phyloP scores from a whole-genome alignment of 257 asterid genomes.

The Fraxinus excelsior region DNA sequence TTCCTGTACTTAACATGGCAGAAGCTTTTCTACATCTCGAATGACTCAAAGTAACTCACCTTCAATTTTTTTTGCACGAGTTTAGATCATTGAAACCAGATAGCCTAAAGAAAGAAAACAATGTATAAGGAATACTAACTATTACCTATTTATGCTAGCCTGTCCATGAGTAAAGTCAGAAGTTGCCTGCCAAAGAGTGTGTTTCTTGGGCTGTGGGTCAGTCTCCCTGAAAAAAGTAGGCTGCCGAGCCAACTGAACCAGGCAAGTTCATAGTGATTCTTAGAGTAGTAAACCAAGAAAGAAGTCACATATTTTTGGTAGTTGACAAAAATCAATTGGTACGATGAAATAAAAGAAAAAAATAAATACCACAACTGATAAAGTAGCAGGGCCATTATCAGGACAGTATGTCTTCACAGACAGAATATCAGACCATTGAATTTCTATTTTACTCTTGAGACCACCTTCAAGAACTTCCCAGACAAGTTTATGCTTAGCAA shows the following conservation, averaged over 20 bases:
- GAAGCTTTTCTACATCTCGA: background rate
- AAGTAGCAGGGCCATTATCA: conserved; percentile 57
- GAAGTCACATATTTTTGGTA: conserved; percentile 3
- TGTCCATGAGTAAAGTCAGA: conserved; percentile 85
- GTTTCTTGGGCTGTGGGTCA: conserved; percentile 91
- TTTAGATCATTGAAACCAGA: background rate
- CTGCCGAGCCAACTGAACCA: conserved; percentile 65
- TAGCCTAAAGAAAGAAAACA: conserved; percentile 2
- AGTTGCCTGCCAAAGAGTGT: conserved; percentile 83
- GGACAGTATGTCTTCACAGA: conserved; percentile 70
- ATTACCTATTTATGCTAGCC: conserved; percentile 72
- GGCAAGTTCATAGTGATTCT: conserved; percentile 17
- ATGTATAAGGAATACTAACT: conserved; percentile 6
- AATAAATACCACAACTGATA: conserved; percentile 69
- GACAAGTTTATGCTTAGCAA: conserved; percentile 87
- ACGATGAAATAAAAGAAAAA: background rate
- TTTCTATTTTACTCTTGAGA: conserved; percentile 87
- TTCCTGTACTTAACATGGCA: background rate
- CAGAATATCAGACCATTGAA: conserved; percentile 84
- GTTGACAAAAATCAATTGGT: background rate
- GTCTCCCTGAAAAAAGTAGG: conserved; percentile 79
- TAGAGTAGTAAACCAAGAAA: background rate
- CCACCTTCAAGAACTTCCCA: conserved; percentile 95
- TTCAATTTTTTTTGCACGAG: background rate
- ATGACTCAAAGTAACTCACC: background rate